Evolutionary conservation across 1,139 yeast species (phyloP).

Genomic region (Yamadazyma aaseri): DNA sequence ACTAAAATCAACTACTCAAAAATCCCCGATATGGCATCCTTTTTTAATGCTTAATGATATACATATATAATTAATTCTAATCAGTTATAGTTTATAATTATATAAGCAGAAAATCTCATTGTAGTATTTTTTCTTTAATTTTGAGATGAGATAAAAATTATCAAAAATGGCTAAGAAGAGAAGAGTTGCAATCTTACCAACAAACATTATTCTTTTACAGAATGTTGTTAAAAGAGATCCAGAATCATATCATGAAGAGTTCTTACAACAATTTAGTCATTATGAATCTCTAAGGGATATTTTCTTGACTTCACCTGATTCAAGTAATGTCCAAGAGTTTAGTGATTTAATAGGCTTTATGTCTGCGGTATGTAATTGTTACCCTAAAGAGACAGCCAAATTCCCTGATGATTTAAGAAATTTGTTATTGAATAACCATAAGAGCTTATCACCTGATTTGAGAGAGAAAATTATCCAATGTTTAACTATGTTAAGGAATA

Average conservation of each 20-base stretch:
- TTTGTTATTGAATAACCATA: constrained; percentile 70
- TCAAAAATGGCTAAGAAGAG: constrained; percentile 73
- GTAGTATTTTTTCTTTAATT: no score
- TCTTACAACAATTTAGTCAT: constrained; percentile 86
- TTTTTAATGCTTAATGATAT: no score
- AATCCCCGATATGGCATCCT: constrained; percentile 58
- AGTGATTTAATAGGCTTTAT: constrained; percentile 86
- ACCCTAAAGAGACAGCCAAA: constrained; percentile 80
- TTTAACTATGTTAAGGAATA: constrained; percentile 85
- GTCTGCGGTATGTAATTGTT: constrained; percentile 86
- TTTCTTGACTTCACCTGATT: constrained; percentile 64
- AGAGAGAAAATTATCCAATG: constrained; percentile 91
- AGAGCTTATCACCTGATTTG: constrained; percentile 77
- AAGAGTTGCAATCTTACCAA: constrained; percentile 90
- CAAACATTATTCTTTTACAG: constrained; percentile 86
- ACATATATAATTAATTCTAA: no score
- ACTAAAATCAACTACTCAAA: constrained; percentile 79
- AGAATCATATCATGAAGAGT: constrained; percentile 89
- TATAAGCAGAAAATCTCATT: no score
- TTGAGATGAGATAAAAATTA: constrained; percentile 9
- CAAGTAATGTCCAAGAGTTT: constrained; percentile 69
- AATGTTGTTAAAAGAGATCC: constrained; percentile 94
- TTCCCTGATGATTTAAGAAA: constrained; percentile 80
- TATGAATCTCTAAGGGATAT: constrained; percentile 89
- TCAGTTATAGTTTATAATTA: no score